Evolutionary conservation across 2,329 filamentous ascomycete genomes (phyloP).

Genomic region (Exophiala lecanii-corni): DNA sequence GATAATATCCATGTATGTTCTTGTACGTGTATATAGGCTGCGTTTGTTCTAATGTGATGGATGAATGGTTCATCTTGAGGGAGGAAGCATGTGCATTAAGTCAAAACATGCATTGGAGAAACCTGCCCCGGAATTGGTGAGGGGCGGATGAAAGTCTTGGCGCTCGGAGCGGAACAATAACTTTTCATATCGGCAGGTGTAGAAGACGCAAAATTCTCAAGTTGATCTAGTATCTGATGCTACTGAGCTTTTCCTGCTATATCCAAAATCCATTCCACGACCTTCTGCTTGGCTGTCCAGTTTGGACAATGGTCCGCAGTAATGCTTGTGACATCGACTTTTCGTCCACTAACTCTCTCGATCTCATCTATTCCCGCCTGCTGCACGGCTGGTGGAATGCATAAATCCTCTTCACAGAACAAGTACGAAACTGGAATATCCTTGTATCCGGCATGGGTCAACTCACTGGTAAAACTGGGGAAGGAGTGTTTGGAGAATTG

Average conservation of each 20-base stretch:
- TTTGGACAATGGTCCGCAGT: slow-evolving; percentile 30
- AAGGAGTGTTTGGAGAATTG: slow-evolving; percentile 26
- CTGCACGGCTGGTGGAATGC: slow-evolving; percentile 28
- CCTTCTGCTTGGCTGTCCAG: slow-evolving; percentile 24
- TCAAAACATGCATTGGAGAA: too few relatives aligned
- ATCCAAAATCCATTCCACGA: slow-evolving; percentile 17
- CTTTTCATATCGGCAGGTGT: too few relatives aligned
- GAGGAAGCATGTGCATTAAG: too few relatives aligned
- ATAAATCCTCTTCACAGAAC: slow-evolving; percentile 30
- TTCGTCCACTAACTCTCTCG: slow-evolving; percentile 29
- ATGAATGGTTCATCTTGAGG: too few relatives aligned
- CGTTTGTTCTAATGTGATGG: too few relatives aligned
- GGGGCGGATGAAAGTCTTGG: too few relatives aligned
- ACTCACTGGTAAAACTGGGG: slow-evolving; percentile 26
- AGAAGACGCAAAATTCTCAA: too few relatives aligned
- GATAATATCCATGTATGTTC: too few relatives aligned
- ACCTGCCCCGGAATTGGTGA: too few relatives aligned
- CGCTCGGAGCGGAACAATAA: too few relatives aligned
- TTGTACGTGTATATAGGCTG: too few relatives aligned
- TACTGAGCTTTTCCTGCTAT: slow-evolving; percentile 1
- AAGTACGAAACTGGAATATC: slow-evolving; percentile 33
- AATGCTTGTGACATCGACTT: slow-evolving; percentile 32
- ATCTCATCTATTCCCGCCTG: slow-evolving; percentile 29
- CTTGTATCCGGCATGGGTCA: slow-evolving; percentile 33
- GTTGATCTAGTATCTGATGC: too few relatives aligned